A percentile compares a stretch with the other conserved stretches of the same genome.
phyloP scores from a whole-genome alignment of 768 basidiomycete species.

The Trametes gibbosa region DNA sequence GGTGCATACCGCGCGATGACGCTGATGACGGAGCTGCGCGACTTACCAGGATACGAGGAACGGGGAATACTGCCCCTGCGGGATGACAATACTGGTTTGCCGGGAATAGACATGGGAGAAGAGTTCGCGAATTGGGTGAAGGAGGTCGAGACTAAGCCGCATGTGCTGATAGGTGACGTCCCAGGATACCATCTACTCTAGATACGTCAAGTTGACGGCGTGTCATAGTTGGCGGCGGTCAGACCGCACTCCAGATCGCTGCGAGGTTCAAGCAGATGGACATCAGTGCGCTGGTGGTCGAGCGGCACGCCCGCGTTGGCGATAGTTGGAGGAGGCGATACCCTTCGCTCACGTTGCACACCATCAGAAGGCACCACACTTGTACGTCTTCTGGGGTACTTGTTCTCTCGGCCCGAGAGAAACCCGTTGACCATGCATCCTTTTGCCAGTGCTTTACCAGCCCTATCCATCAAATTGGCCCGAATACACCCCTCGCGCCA shows the following conservation, averaged over 20 bases:
- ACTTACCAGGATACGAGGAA: neutral
- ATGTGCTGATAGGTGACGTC: neutral
- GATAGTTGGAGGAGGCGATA: slow-evolving; percentile 63
- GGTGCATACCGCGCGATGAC: neutral
- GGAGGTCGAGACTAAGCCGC: neutral
- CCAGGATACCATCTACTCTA: slow-evolving; percentile 15
- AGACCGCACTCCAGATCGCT: slow-evolving; percentile 63
- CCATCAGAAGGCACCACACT: slow-evolving; percentile 9
- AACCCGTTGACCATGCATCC: neutral
- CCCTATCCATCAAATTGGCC: slow-evolving; percentile 18
- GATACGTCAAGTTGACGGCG: neutral
- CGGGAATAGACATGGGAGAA: neutral
- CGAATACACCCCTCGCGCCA: slow-evolving; percentile 41
- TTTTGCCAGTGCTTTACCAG: slow-evolving; percentile 1
- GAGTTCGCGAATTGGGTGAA: neutral
- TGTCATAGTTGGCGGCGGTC: slow-evolving; percentile 53
- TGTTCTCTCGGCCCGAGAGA: too few species aligned
- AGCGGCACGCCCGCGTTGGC: slow-evolving; percentile 50
- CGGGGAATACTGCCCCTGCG: neutral
- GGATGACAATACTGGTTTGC: neutral
- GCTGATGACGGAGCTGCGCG: neutral
- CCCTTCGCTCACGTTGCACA: slow-evolving; percentile 49
- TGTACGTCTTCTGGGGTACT: slow-evolving; percentile 48
- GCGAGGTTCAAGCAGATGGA: slow-evolving; percentile 59
- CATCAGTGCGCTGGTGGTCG: slow-evolving; percentile 54